Percentiles rank a stretch among this genome's conserved stretches.
Conservation (phyloP, 305 asterid species). For the Solanum hybrid region DNA sequence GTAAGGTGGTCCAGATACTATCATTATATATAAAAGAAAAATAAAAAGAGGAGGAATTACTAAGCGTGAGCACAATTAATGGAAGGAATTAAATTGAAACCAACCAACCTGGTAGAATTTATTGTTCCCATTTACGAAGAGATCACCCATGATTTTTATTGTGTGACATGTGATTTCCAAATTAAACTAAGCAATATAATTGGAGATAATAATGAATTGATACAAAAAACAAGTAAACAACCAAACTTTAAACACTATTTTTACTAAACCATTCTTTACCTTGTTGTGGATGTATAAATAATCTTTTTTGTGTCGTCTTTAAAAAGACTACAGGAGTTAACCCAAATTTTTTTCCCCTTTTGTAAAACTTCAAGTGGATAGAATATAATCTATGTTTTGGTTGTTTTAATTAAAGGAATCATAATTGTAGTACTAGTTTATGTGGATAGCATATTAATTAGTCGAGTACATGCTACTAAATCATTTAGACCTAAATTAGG, state of each 20-base stretch:
- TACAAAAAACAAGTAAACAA: background rate
- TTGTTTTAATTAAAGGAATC: background rate
- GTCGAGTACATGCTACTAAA: no score
- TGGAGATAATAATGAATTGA: background rate
- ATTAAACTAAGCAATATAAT: background rate
- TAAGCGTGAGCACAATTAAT: background rate
- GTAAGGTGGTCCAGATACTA: no score
- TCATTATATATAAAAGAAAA: no score
- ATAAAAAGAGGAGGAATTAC: background rate
- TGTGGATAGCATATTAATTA: no score
- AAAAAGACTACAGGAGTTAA: no score
- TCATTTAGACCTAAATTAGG: no score
- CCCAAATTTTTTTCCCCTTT: no score
- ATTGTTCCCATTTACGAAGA: background rate
- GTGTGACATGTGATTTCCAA: background rate
- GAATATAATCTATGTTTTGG: background rate
- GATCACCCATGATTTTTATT: background rate
- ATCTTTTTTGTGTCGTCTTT: background rate
- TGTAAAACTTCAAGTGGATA: background rate
- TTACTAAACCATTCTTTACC: background rate
- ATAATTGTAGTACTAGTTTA: background rate
- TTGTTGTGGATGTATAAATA: background rate
- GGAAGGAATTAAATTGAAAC: background rate
- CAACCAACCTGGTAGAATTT: slow-evolving; percentile 1
- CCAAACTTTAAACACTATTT: background rate